Evolutionary conservation across 768 basidiomycete species (phyloP), one percentile per base, ranked within the genome.

Genomic region (Ramaria sp.): DNA sequence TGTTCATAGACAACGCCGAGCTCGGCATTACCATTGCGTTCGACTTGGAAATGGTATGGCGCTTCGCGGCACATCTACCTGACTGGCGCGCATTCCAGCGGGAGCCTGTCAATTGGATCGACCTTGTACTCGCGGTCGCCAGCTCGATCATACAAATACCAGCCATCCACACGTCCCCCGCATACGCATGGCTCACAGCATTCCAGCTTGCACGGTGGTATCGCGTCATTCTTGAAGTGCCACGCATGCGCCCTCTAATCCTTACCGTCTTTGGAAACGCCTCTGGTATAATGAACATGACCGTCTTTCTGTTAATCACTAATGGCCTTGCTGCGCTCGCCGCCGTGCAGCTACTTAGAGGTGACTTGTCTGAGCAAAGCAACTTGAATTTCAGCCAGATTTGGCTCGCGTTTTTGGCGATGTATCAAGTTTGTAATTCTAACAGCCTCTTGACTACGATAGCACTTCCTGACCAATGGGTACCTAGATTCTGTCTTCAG

Each of bases 151-250:
- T 96, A 13, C 91, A 94, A 67, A 84, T 96, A 31, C 94, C 95
- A 0, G 75, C 65, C 15, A 84, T 98, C 22, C 77, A 78, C 53
- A 59, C 75, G 9, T 84, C 84, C 5, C 58, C 63, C 7, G 73
- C 83, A 3, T 95, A 94, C 64, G 79, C 85, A 0, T 98, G 95
- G 95, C 77, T 96, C 61, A 95, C 90, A 2, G 77, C 88, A 31
- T 88, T 97, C 63, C 89, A 91, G 66, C 73, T 96, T 13, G 75
- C 75, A 62, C 75, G 94, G 63, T 97, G 95, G 72, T 96, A 98
- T 68, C 76, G 94, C 2, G 90, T 96, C 46, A 91, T 98, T 63
- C 67, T 97, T 51, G 87, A 84, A 49, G 80, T 96, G 19, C 95
- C 93, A 0, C 75, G 90, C 56, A 96, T 96, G 91, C 86, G 81